Evolutionary conservation across 176 grass and related monocot genomes (phyloP).

Genomic region (Zizania latifolia): DNA sequence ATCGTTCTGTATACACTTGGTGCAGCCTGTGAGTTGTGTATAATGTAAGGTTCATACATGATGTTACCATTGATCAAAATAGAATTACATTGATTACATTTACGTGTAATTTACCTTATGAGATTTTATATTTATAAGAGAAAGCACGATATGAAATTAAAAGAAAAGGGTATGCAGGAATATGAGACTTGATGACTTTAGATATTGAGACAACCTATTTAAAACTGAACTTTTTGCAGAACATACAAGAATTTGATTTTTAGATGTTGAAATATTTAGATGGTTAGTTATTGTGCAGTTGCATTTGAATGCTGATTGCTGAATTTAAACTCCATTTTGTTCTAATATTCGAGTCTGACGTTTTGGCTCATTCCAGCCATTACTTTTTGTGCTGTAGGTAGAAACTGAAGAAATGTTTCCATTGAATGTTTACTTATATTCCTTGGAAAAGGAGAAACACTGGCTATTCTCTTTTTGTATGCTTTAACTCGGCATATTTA

Average conservation of each 20-base stretch:
- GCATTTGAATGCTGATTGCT: background rate
- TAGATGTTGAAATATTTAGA: slow-evolving; percentile 16
- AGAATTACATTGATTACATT: slow-evolving; percentile 16
- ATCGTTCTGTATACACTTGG: background rate
- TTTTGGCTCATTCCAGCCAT: slow-evolving; percentile 24
- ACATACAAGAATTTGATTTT: slow-evolving; percentile 1
- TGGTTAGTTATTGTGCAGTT: slow-evolving; percentile 7
- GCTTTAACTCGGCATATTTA: slow-evolving; percentile 8
- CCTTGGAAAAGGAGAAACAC: background rate
- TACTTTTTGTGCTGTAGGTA: slow-evolving; percentile 33
- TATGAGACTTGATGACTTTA: background rate
- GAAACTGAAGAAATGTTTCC: slow-evolving; percentile 16
- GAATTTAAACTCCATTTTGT: slow-evolving; percentile 9
- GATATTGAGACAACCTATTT: background rate
- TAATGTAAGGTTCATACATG: background rate
- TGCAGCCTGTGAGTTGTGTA: background rate
- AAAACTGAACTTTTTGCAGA: background rate
- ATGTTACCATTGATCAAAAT: background rate
- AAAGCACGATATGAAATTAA: background rate
- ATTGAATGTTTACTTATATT: background rate
- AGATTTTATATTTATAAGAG: background rate
- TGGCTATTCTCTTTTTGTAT: background rate
- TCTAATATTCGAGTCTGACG: slow-evolving; percentile 11
- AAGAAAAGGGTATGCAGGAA: background rate
- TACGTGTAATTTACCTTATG: background rate